Evolutionary conservation across 805 yeast genomes (phyloP), one percentile per base, ranked within the genome.

Genomic region (Metschnikowia arizonensis): DNA sequence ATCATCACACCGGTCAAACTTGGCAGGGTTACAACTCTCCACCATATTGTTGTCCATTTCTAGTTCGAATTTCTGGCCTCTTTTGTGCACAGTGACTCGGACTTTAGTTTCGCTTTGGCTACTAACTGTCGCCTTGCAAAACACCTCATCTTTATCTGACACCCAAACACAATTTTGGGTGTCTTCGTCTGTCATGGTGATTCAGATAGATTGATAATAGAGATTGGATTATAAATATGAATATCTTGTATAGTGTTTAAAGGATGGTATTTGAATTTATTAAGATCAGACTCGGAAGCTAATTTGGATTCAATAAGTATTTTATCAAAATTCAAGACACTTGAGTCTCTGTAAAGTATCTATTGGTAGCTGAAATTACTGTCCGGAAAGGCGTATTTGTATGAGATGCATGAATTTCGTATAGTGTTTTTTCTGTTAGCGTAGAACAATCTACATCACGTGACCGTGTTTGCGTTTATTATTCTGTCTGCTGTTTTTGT

Each of bases 1-100:
- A 58, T 93, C 97, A 54, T 85, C 82, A 49, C 95, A 91, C 56
- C 81, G 84, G 63, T 93, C 95, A 64, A 93, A 93, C 54, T 86
- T 85, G 7, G 82, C 73, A 1, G 99, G 99, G 59, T 93, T 93
- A 42, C 90, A 88, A 56, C 78, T 80, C 53, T 83, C 83, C 29
- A 71, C 51, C 19, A 47, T 18, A 72, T 74, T 42, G 9, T 74
- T 68, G 21, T 72, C 70, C 4, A 80, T 69, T n/a, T 65, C 61
- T 40, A 68, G 61, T 33, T 66, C 65, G 48, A 45, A 72, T 68
- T 58, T 72, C 61, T 52, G 78, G 42, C 76, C 74, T 23, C 73
- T 66, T 25, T 63, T 57, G 7, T 58, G 56, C 18, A 72, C 63
- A 24, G 66, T 63, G 24, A 70, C 74, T 34, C 67, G 63, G 39